A percentile compares a stretch with the other conserved stretches of the same genome.
Conservation (phyloP, 192 early-diverging fungal genomes). For the Entomortierella parvispora region DNA sequence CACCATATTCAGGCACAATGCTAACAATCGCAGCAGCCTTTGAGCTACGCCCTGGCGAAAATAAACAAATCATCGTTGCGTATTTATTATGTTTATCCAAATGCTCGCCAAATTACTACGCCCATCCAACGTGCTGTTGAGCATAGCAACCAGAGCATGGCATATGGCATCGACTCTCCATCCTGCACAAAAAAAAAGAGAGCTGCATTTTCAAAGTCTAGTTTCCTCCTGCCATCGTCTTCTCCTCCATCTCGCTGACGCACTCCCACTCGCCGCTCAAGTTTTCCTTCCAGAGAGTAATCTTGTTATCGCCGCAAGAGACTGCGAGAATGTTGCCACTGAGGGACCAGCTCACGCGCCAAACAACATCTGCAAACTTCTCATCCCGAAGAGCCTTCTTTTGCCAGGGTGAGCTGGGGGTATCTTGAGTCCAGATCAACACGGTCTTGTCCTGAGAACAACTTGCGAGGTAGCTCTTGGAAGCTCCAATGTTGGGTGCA, state of each 20-base stretch:
- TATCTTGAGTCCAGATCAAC: constrained; percentile 94
- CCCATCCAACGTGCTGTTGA: too few relatives aligned
- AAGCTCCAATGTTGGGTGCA: constrained; percentile 94
- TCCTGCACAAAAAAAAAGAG: too few relatives aligned
- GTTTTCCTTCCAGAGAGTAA: constrained; percentile 97
- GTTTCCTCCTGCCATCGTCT: constrained; percentile 41
- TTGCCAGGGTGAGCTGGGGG: constrained; percentile 73
- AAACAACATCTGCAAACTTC: constrained; percentile 95
- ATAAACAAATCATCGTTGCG: too few relatives aligned
- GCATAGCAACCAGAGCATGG: too few relatives aligned
- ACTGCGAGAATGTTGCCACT: constrained; percentile 97
- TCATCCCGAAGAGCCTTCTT: constrained; percentile 76
- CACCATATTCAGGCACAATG: too few relatives aligned
- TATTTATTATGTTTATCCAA: too few relatives aligned
- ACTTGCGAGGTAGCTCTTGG: constrained; percentile 88
- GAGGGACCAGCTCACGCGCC: constrained; percentile 98
- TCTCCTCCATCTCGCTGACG: constrained; percentile 79
- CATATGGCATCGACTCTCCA: too few relatives aligned
- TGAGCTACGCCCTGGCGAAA: too few relatives aligned
- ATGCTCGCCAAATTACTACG: too few relatives aligned
- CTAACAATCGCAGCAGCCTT: too few relatives aligned
- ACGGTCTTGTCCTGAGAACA: constrained; percentile 99
- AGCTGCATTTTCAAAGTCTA: too few relatives aligned
- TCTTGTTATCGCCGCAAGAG: constrained; percentile 95
- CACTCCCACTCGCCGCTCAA: constrained; percentile 91